Evolutionary conservation across 2,329 filamentous ascomycete species (phyloP), one percentile per base, ranked within the genome.

Genomic region (Ophiostoma quercus): DNA sequence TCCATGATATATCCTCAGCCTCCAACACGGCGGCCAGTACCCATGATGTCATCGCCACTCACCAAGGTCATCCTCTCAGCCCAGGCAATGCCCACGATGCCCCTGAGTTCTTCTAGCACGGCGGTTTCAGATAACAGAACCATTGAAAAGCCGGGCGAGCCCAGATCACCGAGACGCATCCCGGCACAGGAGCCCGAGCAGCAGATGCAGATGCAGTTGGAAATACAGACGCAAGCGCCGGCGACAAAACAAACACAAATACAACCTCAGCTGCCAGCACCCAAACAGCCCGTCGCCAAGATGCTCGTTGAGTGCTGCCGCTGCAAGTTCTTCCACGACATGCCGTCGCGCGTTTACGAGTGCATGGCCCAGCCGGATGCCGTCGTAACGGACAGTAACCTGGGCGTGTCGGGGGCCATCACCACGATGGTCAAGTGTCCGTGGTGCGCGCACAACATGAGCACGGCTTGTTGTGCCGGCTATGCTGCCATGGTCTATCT

Each of bases 391-490:
- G 83, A 85, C 67, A 80, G 81, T 69, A 77, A 79, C 39, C 77
- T 83, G 6, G 85, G 85, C 0, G 85, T 87, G 62, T 82, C 82
- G 60, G 86, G 86, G 0, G 79, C 84, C 7, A 82, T 88, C 63
- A 86, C 83, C 9, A 88, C 87, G 73, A 85, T 84, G 75, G 85
- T 90, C 34, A 86, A 84, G 73, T 92, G 89, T 76, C 88, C 88
- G 9, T 92, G 90, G 90, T 92, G 90, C 76, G 81, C 82, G 62
- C 90, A 92, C 79, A 84, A 85, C 67, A 91, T 92, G 89, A 88
- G 82, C 73, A 88, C 84, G 16, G 80, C 79, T 71, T 92, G 90
- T 78, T 92, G 90, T 76, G 84, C 88, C 12, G 89, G 88, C 8
- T 89, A 89, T 79, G 86, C 87, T 12, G 87, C 89, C 1, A 82